These are phyloP conservation scores for Chlorella ohadii DNA, from an alignment of 139 green algal species.

Conservation along the genomic window DNA sequence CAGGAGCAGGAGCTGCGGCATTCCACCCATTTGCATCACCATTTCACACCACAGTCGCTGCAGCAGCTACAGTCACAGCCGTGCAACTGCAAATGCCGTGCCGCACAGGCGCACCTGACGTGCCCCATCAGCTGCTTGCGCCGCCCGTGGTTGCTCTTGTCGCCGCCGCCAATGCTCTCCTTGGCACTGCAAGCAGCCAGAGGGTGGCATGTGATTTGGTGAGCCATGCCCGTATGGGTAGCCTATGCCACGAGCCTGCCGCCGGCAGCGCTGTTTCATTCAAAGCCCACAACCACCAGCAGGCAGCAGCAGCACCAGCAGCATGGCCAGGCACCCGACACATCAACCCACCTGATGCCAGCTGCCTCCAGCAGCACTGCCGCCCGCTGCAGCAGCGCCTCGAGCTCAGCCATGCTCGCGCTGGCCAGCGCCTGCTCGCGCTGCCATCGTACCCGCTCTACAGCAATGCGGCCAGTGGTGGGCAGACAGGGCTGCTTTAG, in stretches of 20 bases:
- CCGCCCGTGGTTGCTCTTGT: slow-evolving; percentile 40
- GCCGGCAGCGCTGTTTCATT: too few relatives aligned
- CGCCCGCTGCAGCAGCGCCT: slow-evolving; percentile 27
- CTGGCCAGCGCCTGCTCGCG: slow-evolving; percentile 1
- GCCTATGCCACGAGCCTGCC: too few relatives aligned
- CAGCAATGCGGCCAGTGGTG: neutral
- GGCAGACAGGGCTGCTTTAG: too few relatives aligned
- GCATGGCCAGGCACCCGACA: neutral
- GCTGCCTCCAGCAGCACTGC: slow-evolving; percentile 29
- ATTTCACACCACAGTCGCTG: too few relatives aligned
- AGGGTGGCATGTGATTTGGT: too few relatives aligned
- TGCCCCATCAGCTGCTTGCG: slow-evolving; percentile 31
- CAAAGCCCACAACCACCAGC: neutral
- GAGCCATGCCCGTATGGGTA: too few relatives aligned
- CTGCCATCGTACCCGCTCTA: slow-evolving; percentile 18
- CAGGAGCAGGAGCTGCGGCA: too few relatives aligned
- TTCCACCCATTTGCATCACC: too few relatives aligned
- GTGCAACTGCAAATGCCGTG: too few relatives aligned
- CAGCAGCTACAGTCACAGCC: too few relatives aligned
- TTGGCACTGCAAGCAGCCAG: neutral
- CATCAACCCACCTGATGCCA: slow-evolving; percentile 26
- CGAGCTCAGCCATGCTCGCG: slow-evolving; percentile 35
- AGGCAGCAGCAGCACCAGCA: too few relatives aligned
- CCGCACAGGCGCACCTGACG: neutral
- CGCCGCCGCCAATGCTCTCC: slow-evolving; percentile 41